Evolutionary conservation across 805 yeast species (phyloP).

Genomic region (Candida nitratophila): DNA sequence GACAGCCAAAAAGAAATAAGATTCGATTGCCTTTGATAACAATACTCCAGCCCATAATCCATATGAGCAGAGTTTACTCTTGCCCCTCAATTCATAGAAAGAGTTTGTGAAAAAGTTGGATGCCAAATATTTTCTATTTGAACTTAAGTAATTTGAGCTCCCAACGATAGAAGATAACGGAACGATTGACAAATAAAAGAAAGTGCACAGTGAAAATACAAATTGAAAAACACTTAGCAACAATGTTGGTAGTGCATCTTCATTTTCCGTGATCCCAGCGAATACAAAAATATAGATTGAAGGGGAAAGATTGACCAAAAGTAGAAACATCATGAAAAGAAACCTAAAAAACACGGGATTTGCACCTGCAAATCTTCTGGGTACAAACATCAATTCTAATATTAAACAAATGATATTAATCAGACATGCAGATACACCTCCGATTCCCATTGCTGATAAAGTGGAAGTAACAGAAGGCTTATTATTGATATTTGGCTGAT

Average conservation of each 20-base stretch:
- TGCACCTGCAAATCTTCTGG: conserved; percentile 70
- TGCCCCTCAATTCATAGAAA: conserved; percentile 44
- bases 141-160: conserved; percentile 23
- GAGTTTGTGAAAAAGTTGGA: conserved; percentile 54
- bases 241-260: conserved; percentile 18
- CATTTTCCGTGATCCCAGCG: conserved; percentile 20
- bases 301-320: conserved; percentile 44
- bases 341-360: conserved; percentile 48
- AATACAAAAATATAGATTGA: conserved; percentile 40
- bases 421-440: conserved; percentile 56
- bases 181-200: conserved; percentile 49
- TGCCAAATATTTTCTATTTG: conserved; percentile 39
- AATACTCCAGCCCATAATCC: conserved; percentile 68
- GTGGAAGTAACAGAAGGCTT: conserved; percentile 53
- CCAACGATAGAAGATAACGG: conserved; percentile 56
- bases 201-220: conserved; percentile 43
- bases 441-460: conserved; percentile 54
- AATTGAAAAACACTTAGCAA: conserved; percentile 42
- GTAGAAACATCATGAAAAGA: conserved; percentile 31
- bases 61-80: conserved; percentile 53
- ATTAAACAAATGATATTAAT: conserved; percentile 50
- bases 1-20: conserved; percentile 69
- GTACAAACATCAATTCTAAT: conserved; percentile 57
- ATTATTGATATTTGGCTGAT: conserved; percentile 45
- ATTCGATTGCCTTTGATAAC: conserved; percentile 62